phyloP scores from a whole-genome alignment of 2,329 filamentous ascomycete genomes.

The Ceratocystis albifundus region DNA sequence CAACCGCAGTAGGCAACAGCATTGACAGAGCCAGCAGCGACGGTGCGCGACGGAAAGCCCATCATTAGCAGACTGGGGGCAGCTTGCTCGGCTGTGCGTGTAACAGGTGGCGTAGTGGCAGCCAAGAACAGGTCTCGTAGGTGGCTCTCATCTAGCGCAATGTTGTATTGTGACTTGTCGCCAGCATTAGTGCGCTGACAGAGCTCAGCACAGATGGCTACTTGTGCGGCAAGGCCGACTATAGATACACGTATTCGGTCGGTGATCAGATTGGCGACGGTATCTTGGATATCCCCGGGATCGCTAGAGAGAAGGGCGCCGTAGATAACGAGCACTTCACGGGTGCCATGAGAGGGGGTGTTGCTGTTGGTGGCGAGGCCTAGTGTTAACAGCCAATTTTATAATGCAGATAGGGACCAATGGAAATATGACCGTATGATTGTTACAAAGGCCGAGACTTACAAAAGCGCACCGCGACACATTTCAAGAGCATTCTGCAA shows the following conservation, averaged over 20 bases:
- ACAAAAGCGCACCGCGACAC: constrained; percentile 83
- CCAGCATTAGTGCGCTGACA: constrained; percentile 78
- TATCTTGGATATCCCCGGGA: constrained; percentile 89
- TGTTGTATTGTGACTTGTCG: constrained; percentile 62
- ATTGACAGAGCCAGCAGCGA: constrained; percentile 48
- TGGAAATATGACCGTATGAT: constrained; percentile 1
- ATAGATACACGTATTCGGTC: constrained; percentile 82
- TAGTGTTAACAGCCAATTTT: constrained; percentile 6
- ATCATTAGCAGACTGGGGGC: constrained; percentile 75
- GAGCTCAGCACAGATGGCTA: constrained; percentile 84
- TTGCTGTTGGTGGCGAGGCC: constrained; percentile 43
- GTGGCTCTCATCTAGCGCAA: constrained; percentile 66
- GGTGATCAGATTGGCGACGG: constrained; percentile 62
- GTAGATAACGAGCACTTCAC: constrained; percentile 85
- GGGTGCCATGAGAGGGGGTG: constrained; percentile 81
- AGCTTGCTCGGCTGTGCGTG: constrained; percentile 50
- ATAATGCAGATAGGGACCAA: constrained; percentile 8
- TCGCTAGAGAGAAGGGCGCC: constrained; percentile 84
- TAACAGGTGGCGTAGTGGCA: constrained; percentile 78
- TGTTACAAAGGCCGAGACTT: constrained; percentile 28
- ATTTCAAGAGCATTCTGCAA: constrained; percentile 94
- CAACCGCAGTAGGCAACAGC: constrained; percentile 75
- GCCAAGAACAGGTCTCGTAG: constrained; percentile 81
- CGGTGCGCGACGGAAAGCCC: constrained; percentile 84
- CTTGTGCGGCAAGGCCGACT: constrained; percentile 80